A percentile compares a stretch with the other conserved stretches of the same genome.
Evolutionary conservation across 768 basidiomycete species (phyloP).

Genomic region (Panus rudis): DNA sequence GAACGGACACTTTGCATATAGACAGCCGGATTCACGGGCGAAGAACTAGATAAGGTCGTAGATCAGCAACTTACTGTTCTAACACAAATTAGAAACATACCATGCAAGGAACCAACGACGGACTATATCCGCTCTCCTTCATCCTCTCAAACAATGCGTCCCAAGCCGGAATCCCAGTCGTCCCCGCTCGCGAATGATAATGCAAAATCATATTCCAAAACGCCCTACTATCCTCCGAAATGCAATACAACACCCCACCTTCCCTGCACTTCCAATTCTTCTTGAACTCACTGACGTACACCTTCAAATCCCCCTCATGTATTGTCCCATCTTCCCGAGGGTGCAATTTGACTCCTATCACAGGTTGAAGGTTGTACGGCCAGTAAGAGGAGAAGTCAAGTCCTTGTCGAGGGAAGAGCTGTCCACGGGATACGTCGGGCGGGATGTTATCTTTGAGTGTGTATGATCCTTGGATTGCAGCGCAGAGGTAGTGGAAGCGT

Average conservation of each 20-base stretch:
- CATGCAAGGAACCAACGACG: conserved; percentile 11
- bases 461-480: conserved; percentile 3
- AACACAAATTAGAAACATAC: conserved; percentile 5
- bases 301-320: conserved; percentile 5
- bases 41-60: conserved; percentile 7
- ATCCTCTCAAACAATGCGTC: conserved; percentile 9
- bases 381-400: conserved; percentile 8
- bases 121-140: conserved; percentile 3
- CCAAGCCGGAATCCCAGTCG: conserved; percentile 9
- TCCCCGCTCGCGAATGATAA: conserved; percentile 8
- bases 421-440: neutral
- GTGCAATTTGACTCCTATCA: conserved; percentile 12
- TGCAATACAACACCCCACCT: conserved; percentile 8
- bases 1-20: conserved; percentile 9
- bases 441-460: neutral
- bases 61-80: too few species aligned
- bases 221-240: neutral
- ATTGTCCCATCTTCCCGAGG: conserved; percentile 11
- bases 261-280: conserved; percentile 10
- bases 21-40: conserved; percentile 10
- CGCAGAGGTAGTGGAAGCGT: conserved; percentile 7
- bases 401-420: conserved; percentile 4
- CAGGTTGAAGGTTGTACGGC: conserved; percentile 4
- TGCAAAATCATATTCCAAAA: conserved; percentile 16
- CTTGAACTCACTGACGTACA: conserved; percentile 2